Conservation (phyloP, 2,329 filamentous ascomycete genomes). For the Nemania abortiva region DNA sequence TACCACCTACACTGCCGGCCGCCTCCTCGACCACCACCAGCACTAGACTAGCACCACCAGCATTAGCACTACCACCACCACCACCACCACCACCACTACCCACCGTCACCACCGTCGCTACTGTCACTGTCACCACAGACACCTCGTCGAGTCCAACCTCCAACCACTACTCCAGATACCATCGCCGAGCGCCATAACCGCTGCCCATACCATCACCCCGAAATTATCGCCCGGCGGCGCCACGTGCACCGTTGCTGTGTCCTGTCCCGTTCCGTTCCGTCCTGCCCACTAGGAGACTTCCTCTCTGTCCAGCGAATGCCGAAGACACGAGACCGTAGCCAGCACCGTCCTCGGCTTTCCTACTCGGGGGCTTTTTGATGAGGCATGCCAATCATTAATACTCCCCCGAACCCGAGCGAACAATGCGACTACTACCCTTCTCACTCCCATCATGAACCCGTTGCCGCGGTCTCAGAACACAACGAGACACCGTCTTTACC, state of each 20-base stretch:
- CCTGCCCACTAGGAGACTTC: slow-evolving; percentile 27
- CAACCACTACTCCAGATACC: slow-evolving; percentile 13
- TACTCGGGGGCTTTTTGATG: slow-evolving; percentile 49
- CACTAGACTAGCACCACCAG: background rate
- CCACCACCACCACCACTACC: slow-evolving; percentile 15
- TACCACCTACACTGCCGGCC: slow-evolving; percentile 27
- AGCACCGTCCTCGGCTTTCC: slow-evolving; percentile 47
- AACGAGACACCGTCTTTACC: slow-evolving; percentile 37
- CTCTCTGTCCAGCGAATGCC: slow-evolving; percentile 47
- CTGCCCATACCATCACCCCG: slow-evolving; percentile 19
- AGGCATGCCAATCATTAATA: slow-evolving; percentile 51
- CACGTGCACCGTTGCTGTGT: slow-evolving; percentile 31
- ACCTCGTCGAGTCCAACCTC: slow-evolving; percentile 20
- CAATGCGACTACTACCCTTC: slow-evolving; percentile 41
- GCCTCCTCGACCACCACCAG: slow-evolving; percentile 28
- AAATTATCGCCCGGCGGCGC: slow-evolving; percentile 29
- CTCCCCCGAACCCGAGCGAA: slow-evolving; percentile 43
- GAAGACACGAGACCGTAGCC: slow-evolving; percentile 48
- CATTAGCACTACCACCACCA: slow-evolving; percentile 12
- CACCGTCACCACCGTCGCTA: background rate
- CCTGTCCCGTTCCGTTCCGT: slow-evolving; percentile 14
- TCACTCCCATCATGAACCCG: slow-evolving; percentile 32
- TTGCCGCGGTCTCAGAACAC: slow-evolving; percentile 24
- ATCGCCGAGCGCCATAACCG: slow-evolving; percentile 28
- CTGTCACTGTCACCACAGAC: background rate